Evolutionary conservation across 306 rosid genomes (phyloP).

Genomic region (Medicago truncatula): MtrunA17r5.0-ANR NC_053044.1:47832001-47832500

Average conservation of each 20-base stretch:
- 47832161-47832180: too few species aligned
- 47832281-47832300: too few species aligned
- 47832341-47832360: conserved; percentile 31
- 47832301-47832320: too few species aligned
- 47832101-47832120: too few species aligned
- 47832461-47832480: conserved; percentile 43
- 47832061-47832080: not conserved
- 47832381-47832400: conserved; percentile 40
- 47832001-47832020: not conserved
- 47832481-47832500: conserved; percentile 43
- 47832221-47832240: too few species aligned
- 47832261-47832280: too few species aligned
- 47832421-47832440: conserved; percentile 37
- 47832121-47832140: too few species aligned
- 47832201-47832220: too few species aligned
- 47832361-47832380: conserved; percentile 45
- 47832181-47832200: too few species aligned
- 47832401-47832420: conserved; percentile 37
- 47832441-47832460: conserved; percentile 41
- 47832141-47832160: too few species aligned
- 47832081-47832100: not conserved
- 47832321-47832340: not conserved
- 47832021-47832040: not conserved
- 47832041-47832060: not conserved
- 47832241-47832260: too few species aligned